Evolutionary conservation across 2,329 filamentous ascomycete genomes (phyloP).

Genomic region (Aaosphaeria pasadenensis): DNA sequence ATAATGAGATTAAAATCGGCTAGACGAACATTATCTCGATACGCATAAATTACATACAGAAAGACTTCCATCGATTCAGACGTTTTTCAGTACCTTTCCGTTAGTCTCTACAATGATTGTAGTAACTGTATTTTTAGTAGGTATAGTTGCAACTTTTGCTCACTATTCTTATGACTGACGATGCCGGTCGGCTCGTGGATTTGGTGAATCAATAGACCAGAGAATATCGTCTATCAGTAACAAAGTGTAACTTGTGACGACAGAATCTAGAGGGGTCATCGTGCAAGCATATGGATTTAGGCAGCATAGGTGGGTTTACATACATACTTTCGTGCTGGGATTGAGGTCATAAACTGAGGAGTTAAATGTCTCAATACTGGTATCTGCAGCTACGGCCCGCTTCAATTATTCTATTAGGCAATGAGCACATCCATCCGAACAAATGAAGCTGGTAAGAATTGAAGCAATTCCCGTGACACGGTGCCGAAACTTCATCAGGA

Average conservation of each 20-base stretch:
- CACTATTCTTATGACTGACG: no score
- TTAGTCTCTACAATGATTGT: no score
- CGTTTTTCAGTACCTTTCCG: no score
- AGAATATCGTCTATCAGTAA: no score
- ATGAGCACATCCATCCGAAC: neutral
- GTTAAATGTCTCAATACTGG: neutral
- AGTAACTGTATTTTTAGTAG: no score
- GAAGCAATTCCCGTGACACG: neutral
- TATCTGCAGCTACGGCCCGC: neutral
- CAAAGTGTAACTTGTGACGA: neutral
- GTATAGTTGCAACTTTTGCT: no score
- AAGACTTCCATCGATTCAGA: no score
- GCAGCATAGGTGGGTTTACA: neutral
- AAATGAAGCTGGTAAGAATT: neutral
- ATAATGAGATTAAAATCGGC: neutral
- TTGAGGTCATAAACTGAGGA: neutral
- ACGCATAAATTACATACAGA: neutral
- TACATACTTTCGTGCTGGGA: neutral
- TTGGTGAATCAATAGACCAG: no score
- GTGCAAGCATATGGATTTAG: neutral
- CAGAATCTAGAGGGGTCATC: neutral
- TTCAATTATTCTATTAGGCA: neutral
- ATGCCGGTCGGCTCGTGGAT: no score
- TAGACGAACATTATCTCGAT: neutral
- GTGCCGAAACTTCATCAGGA: neutral